Evolutionary conservation across 1,139 yeast species (phyloP).

Genomic region (Sugiyamaella paludigena): DNA sequence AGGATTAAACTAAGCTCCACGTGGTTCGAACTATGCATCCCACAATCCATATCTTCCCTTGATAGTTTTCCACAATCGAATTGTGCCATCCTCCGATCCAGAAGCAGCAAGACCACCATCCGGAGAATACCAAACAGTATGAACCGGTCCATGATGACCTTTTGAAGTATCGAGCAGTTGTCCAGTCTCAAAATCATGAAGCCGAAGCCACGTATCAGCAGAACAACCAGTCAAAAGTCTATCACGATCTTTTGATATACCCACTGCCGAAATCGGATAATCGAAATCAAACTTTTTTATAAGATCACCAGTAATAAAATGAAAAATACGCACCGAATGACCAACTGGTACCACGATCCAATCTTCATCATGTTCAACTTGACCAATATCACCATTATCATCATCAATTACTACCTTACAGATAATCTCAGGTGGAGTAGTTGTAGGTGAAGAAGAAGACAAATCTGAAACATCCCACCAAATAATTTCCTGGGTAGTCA

Average conservation of each 20-base stretch:
- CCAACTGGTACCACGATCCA: constrained; percentile 33
- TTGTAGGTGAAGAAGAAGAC: constrained; percentile 8
- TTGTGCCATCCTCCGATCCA: constrained; percentile 69
- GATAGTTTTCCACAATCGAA: constrained; percentile 54
- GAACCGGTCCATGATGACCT: constrained; percentile 43
- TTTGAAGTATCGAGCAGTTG: constrained; percentile 32
- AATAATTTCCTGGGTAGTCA: constrained; percentile 30
- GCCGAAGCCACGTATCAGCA: constrained; percentile 39
- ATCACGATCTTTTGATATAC: constrained; percentile 28
- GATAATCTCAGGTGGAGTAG: constrained; percentile 14
- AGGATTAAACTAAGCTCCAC: no score
- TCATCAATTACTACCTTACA: constrained; percentile 24
- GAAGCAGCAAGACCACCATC: constrained; percentile 49
- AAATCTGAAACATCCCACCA: constrained; percentile 35
- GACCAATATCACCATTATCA: constrained; percentile 28
- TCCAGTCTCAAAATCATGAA: constrained; percentile 35
- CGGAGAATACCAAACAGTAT: constrained; percentile 38
- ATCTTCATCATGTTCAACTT: constrained; percentile 30
- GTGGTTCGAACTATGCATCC: constrained; percentile 17
- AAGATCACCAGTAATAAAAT: constrained; percentile 25
- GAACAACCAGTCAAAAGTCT: constrained; percentile 36
- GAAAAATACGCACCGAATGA: constrained; percentile 29
- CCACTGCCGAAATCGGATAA: constrained; percentile 34
- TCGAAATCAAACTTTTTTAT: constrained; percentile 29
- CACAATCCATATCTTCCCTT: constrained; percentile 39